phyloP scores from a whole-genome alignment of 371 early-diverging fungal species.

The Chytridium lagenaria region DNA sequence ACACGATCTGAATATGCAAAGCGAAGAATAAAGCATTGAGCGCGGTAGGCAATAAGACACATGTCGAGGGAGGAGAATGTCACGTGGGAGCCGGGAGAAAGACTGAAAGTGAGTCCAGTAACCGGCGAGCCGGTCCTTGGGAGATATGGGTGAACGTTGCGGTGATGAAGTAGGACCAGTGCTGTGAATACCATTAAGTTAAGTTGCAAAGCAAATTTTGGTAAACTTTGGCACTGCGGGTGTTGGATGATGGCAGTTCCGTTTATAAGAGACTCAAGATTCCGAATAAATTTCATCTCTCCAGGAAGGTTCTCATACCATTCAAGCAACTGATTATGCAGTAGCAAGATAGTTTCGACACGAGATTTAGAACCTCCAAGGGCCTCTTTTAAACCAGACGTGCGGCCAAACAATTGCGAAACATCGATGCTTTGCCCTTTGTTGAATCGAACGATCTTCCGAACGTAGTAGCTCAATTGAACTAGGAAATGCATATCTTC shows the following conservation, averaged over 20 bases:
- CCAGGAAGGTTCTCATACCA: not conserved
- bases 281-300: not conserved
- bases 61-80: constrained; percentile 2
- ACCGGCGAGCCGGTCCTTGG: not conserved
- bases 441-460: constrained; percentile 16
- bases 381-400: not conserved
- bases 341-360: not conserved
- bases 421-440: constrained; percentile 1
- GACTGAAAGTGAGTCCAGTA: not conserved
- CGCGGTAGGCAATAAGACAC: not conserved
- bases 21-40: constrained; percentile 13
- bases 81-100: not conserved
- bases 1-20: not conserved
- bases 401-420: not conserved
- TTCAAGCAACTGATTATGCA: not conserved
- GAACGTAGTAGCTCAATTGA: constrained; percentile 20
- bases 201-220: not conserved
- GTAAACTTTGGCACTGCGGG: not conserved
- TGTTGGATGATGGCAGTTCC: not conserved
- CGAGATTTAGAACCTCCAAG: not conserved
- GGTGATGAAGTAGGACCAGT: constrained; percentile 10
- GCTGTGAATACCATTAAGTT: constrained; percentile 13
- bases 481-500: constrained; percentile 5
- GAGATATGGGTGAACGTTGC: not conserved
- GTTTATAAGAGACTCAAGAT: not conserved